Conservation (phyloP, 306 rosid species). For the Malus domestica region ASM211411v1 NC_041797.1:8192001-8192500, state of each 20-base stretch:
- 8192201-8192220: slow-evolving; percentile 24
- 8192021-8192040: not conserved
- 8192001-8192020: not conserved
- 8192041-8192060: not conserved
- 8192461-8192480: not conserved
- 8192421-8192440: not conserved
- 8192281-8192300: not conserved
- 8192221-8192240: slow-evolving; percentile 12
- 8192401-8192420: too few relatives aligned
- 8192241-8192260: not conserved
- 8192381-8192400: not conserved
- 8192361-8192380: too few relatives aligned
- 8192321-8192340: not conserved
- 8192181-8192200: slow-evolving; percentile 8
- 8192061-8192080: not conserved
- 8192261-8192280: not conserved
- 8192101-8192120: not conserved
- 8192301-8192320: not conserved
- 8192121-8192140: slow-evolving; percentile 19
- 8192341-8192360: too few relatives aligned
- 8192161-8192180: not conserved
- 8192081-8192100: not conserved
- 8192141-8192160: slow-evolving; percentile 17
- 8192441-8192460: not conserved
- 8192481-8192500: too few relatives aligned